Base-by-base conservation (phyloP, 2,329 filamentous ascomycete genomes). In the Arthrobotrys megalospora region DNA sequence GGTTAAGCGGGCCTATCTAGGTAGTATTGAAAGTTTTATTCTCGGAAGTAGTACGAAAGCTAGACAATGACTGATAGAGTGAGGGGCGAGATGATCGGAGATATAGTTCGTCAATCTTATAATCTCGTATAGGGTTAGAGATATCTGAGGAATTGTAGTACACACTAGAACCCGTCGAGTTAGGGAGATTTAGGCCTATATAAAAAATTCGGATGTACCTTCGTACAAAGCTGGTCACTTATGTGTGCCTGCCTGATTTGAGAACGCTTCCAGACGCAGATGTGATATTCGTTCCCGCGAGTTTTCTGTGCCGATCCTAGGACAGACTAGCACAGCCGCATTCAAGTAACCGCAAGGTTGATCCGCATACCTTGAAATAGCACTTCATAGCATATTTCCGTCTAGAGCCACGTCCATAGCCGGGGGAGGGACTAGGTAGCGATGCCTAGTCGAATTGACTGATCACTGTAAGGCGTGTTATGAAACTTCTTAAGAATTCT, bases 281-380 rank as follows among this genome's bases (percentile, higher is more conserved):
- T 1, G n/a, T 58, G n/a, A 14, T 36, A 3, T 12, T 5, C n/a
- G 52, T 38, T 41, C 34, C 52, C 52, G 52, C 52, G 16, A n/a
- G 5, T 14, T 16, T 14, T 12, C 32, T 58, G 52, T n/a, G 2
- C 6, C 36, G 52, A 38, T 38, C 32, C 36, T 16, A 43, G 53
- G 10, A 43, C 2, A 16, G 8, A 58, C 28, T 38, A 43, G 10
- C 55, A 60, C 55, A 43, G 55, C 55, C 55, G 55, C 55, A 60
- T n/a, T 60, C 55, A 6, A 28, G 28, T 43, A 60, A 60, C 32
- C 19, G 36, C 55, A 60, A 60, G 55, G 55, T 43, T 60, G 55
- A 60, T 12, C 19, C 6, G 19, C 24, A 24, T 32, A 8, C 12
- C 55, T 32, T 41, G n/a, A 11, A 43, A 43, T 60, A 60, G 55